A percentile compares a stretch with the other conserved stretches of the same genome.
Evolutionary conservation across 352 stramenopile genomes (phyloP).

Genomic region (Globisporangium solare): DNA sequence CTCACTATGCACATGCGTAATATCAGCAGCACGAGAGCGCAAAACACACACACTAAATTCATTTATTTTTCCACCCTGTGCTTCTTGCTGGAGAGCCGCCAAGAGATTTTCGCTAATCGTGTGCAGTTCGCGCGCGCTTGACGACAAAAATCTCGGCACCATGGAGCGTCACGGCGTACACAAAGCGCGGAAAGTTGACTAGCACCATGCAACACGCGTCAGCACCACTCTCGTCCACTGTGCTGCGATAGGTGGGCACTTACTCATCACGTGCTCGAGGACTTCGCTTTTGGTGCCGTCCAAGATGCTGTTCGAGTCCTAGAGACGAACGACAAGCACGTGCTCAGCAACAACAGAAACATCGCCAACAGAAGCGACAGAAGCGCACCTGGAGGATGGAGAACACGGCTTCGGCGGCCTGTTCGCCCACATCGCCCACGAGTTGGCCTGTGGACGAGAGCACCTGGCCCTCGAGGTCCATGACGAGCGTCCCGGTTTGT

Average conservation of each 20-base stretch:
- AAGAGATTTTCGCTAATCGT: slow-evolving; percentile 11
- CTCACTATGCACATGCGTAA: no score
- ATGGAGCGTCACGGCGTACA: slow-evolving; percentile 68
- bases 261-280: slow-evolving; percentile 62
- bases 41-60: slow-evolving; percentile 16
- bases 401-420: slow-evolving; percentile 52
- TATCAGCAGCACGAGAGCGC: background rate
- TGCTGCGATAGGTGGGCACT: slow-evolving; percentile 4
- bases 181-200: slow-evolving; percentile 66
- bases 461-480: slow-evolving; percentile 54
- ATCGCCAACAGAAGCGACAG: no score
- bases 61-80: background rate
- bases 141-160: slow-evolving; percentile 67
- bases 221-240: background rate
- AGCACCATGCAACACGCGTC: slow-evolving; percentile 1
- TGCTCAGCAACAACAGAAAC: no score
- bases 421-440: slow-evolving; percentile 38
- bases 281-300: slow-evolving; percentile 51
- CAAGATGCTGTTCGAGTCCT: slow-evolving; percentile 58
- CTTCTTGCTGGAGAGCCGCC: background rate
- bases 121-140: slow-evolving; percentile 34
- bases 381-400: slow-evolving; percentile 48
- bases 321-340: background rate
- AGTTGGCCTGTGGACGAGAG: slow-evolving; percentile 63
- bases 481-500: slow-evolving; percentile 60